Percentiles rank a stretch among this genome's conserved stretches.
These are phyloP conservation scores for Trichocladium antarcticum DNA, from an alignment of 495 filamentous ascomycete genomes.

Conservation along the genomic window DNA sequence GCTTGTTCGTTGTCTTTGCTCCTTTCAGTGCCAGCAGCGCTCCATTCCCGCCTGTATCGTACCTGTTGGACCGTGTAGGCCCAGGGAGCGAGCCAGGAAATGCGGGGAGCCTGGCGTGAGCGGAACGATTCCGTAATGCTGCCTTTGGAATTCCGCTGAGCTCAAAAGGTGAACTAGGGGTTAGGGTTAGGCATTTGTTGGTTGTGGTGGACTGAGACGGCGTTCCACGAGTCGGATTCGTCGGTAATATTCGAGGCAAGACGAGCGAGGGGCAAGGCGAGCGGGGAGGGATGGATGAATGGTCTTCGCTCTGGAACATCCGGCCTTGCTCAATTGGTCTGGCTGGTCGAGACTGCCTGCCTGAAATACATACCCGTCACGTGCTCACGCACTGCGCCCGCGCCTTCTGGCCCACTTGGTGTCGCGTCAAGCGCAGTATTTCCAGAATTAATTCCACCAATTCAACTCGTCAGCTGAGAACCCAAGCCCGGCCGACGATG, in stretches of 20 bases:
- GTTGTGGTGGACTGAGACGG: too few species aligned
- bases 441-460: background rate
- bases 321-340: background rate
- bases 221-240: too few species aligned
- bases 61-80: too few species aligned
- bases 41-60: background rate
- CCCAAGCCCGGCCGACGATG: slow-evolving; percentile 11
- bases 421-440: background rate
- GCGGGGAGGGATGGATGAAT: too few species aligned
- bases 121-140: background rate
- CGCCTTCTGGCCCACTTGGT: background rate
- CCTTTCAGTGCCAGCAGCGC: background rate
- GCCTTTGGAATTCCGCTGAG: too few species aligned
- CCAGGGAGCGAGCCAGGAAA: background rate
- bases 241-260: too few species aligned
- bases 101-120: background rate
- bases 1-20: background rate
- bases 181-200: background rate
- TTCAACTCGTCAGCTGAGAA: background rate
- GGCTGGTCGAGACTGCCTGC: background rate
- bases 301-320: too few species aligned
- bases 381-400: slow-evolving; percentile 7
- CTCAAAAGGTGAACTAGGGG: too few species aligned
- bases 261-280: too few species aligned
- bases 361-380: too few species aligned